A percentile compares a stretch with the other conserved stretches of the same genome.
Evolutionary conservation across 2,329 filamentous ascomycete genomes (phyloP).

Genomic region (Penicillium sp.): DNA sequence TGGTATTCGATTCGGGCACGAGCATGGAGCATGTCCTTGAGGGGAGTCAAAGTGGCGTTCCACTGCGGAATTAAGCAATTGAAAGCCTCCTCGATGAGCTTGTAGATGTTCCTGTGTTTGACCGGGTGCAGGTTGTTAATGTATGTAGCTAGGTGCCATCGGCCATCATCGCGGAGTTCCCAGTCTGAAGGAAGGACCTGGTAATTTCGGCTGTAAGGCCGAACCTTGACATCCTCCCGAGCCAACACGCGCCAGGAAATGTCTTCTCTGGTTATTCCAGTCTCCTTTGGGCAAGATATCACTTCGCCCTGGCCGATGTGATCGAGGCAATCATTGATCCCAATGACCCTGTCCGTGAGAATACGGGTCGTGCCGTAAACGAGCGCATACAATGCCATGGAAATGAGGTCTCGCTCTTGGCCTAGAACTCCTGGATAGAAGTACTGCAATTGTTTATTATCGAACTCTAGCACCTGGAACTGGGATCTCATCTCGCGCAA

Average conservation of each 20-base stretch:
- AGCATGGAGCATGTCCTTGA: conserved; percentile 34
- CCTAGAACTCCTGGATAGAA: conserved; percentile 58
- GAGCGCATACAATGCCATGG: conserved; percentile 63
- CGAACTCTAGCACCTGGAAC: conserved; percentile 51
- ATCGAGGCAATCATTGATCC: conserved; percentile 26
- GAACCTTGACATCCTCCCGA: conserved; percentile 27
- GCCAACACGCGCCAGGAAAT: conserved; percentile 30
- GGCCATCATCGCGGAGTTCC: conserved; percentile 28
- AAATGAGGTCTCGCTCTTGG: conserved; percentile 61
- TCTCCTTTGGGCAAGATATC: conserved; percentile 26
- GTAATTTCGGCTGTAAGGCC: conserved; percentile 36
- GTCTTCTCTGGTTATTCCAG: conserved; percentile 32
- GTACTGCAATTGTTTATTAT: conserved; percentile 52
- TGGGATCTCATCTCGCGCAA: conserved; percentile 44
- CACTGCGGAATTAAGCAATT: conserved; percentile 27
- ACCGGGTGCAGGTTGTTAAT: conserved; percentile 49
- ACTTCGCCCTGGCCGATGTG: conserved; percentile 25
- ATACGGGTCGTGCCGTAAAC: conserved; percentile 33
- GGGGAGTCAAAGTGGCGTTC: conserved; percentile 30
- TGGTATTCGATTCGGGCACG: conserved; percentile 32
- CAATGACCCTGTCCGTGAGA: conserved; percentile 26
- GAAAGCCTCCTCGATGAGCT: conserved; percentile 39
- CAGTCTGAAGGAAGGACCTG: conserved; percentile 49
- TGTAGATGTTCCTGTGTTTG: conserved; percentile 36
- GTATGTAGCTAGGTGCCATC: conserved; percentile 40